phyloP scores from a whole-genome alignment of 2,329 filamentous ascomycete genomes.

The Camptophora hylomeconis region DNA sequence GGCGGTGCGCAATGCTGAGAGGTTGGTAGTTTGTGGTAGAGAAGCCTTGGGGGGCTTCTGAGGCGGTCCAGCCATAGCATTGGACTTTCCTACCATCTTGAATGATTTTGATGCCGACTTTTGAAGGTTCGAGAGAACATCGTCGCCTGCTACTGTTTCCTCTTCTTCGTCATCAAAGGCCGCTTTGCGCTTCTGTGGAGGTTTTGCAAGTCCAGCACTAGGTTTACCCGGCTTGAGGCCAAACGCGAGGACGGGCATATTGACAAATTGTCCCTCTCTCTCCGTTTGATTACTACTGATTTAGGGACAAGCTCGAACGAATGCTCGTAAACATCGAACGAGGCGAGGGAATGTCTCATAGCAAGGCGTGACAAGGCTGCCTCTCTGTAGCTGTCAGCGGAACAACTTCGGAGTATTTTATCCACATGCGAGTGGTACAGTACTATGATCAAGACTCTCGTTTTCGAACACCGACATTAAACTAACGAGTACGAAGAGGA shows the following conservation, averaged over 20 bases:
- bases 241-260: constrained; percentile 25
- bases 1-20: constrained; percentile 33
- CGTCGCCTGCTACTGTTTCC: constrained; percentile 18
- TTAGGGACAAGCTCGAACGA: too few species aligned
- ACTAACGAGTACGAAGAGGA: too few species aligned
- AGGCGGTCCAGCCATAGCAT: constrained; percentile 15
- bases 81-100: constrained; percentile 10
- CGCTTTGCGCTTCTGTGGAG: constrained; percentile 34
- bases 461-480: too few species aligned
- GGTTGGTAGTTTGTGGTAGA: constrained; percentile 26
- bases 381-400: too few species aligned
- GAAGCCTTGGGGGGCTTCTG: constrained; percentile 21
- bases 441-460: too few species aligned
- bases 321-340: too few species aligned
- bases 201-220: constrained; percentile 16
- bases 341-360: too few species aligned
- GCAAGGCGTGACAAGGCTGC: too few species aligned
- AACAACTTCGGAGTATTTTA: too few species aligned
- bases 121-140: constrained; percentile 6
- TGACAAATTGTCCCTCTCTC: too few species aligned
- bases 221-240: constrained; percentile 29
- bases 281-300: too few species aligned
- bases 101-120: constrained; percentile 17
- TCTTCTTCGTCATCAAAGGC: constrained; percentile 32
- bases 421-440: too few species aligned